These are phyloP conservation scores for Pythium sukuiense DNA, from an alignment of 352 stramenopile genomes.

Conservation along the genomic window DNA sequence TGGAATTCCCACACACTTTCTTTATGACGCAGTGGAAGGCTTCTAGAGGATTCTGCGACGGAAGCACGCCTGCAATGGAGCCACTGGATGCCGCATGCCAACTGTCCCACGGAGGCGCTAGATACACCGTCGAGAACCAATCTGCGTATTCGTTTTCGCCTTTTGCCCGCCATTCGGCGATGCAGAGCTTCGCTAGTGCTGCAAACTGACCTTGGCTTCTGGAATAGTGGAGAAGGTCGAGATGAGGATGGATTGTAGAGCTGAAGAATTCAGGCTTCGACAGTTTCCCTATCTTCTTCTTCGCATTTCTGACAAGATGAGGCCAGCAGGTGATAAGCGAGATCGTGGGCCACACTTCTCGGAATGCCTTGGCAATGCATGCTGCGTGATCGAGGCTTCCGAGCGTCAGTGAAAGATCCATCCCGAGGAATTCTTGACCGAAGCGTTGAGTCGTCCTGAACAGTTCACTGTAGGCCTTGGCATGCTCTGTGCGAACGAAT, in stretches of 20 bases:
- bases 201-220: too few relatives aligned
- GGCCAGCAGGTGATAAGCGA: slow-evolving; percentile 9
- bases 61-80: not conserved
- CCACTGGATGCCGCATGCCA: not conserved
- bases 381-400: slow-evolving; percentile 21
- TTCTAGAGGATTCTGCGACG: not conserved
- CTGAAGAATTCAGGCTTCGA: too few relatives aligned
- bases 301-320: not conserved
- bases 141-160: not conserved
- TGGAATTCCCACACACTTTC: too few relatives aligned
- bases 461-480: slow-evolving; percentile 21
- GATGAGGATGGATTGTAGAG: not conserved
- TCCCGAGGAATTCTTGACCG: slow-evolving; percentile 15
- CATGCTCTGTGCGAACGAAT: slow-evolving; percentile 28
- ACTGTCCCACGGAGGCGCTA: not conserved
- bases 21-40: not conserved
- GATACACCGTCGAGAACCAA: not conserved
- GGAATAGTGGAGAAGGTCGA: too few relatives aligned
- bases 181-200: too few relatives aligned
- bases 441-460: slow-evolving; percentile 14
- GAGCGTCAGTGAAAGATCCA: slow-evolving; percentile 21
- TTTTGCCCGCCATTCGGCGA: too few relatives aligned
- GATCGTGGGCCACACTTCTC: slow-evolving; percentile 17
- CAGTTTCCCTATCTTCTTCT: too few relatives aligned
- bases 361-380: slow-evolving; percentile 27